Evolutionary conservation across 305 asterid species (phyloP), one percentile per base, ranked within the genome.

Genomic region (Fraxinus latifolia): DNA sequence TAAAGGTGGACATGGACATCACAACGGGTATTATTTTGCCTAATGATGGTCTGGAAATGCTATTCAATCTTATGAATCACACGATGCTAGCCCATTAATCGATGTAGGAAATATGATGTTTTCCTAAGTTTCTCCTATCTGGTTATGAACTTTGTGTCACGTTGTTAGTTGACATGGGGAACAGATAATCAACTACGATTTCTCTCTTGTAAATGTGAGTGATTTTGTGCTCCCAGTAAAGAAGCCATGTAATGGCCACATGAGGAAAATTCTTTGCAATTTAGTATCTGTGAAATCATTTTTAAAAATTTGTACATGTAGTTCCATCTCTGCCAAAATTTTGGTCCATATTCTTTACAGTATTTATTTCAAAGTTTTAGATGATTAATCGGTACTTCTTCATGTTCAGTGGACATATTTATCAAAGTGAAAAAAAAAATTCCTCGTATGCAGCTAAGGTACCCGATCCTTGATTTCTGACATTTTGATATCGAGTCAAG

Each of bases 1-100:
- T 0, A 96, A 94, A 89, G 98, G 97, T 86, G 99, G 99, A 31
- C 98, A 94, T 84, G 98, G 97, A 39, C 95, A 93, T 86, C 98
- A 94, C 84, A 96, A 93, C 21, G 98, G 98, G 98, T 95, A 94
- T 87, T 39, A 72, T 83, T 84, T 75, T 12, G 25, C 85, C 79
- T 3, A 25, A 27, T 67, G 19, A 67, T 67, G 34, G 17, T 27
- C 36, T 67, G 36, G 31, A 17, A 67, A 11, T 27, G 19, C 74
- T 23, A 25, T 67, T 60, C 71, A 27, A 25, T 67, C 74, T 25
- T 11, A 67, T 11, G 74, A 67, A 25, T 67, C 36, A 67, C 74
- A 67, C 1, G 8, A 27, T 27, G 19, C 37, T 67, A 27, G 19
- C 34, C 74, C 74, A 25, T 29, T 27, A 67, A 25, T 67, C 29